A percentile compares a stretch with the other conserved stretches of the same genome.
These are phyloP conservation scores for Malassezia obtusa DNA, from an alignment of 1,284 basidiomycete genomes.

Conservation along the genomic window DNA sequence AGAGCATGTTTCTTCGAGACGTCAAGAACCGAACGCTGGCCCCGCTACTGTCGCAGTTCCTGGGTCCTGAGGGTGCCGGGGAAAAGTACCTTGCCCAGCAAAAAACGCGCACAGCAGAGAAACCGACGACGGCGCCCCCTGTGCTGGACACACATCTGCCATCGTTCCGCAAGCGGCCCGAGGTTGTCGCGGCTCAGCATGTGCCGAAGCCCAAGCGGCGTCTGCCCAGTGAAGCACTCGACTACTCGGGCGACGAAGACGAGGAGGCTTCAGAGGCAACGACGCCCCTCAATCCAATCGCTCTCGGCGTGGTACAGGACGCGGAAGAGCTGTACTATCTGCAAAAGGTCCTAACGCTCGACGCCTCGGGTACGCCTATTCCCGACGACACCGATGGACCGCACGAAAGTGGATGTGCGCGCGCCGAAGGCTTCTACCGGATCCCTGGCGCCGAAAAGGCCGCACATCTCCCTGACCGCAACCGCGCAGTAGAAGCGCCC, in stretches of 20 bases:
- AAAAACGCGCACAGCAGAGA: constrained; percentile 5
- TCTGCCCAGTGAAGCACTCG: background rate
- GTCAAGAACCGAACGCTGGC: constrained; percentile 60
- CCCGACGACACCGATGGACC: constrained; percentile 2
- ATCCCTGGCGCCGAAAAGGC: constrained; percentile 86
- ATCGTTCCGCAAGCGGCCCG: constrained; percentile 22
- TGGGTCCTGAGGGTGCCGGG: constrained; percentile 52
- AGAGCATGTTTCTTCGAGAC: constrained; percentile 59
- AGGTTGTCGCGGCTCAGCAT: background rate
- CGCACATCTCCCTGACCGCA: constrained; percentile 61
- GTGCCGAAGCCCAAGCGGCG: background rate
- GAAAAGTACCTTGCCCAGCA: constrained; percentile 21
- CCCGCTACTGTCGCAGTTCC: constrained; percentile 55
- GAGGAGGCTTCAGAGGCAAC: background rate
- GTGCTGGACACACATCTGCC: constrained; percentile 20
- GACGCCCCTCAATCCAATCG: constrained; percentile 1
- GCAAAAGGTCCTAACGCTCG: constrained; percentile 57
- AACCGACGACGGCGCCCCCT: background rate
- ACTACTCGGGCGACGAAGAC: background rate
- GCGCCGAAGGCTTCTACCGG: constrained; percentile 89
- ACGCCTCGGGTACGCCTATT: constrained; percentile 27
- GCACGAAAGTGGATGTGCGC: constrained; percentile 69
- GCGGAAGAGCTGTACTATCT: constrained; percentile 86
- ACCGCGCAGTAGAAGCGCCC: constrained; percentile 51
- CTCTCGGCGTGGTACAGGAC: constrained; percentile 60